Conservation (phyloP, 805 yeast genomes). For the Nakazawaea ambrosiae region DNA sequence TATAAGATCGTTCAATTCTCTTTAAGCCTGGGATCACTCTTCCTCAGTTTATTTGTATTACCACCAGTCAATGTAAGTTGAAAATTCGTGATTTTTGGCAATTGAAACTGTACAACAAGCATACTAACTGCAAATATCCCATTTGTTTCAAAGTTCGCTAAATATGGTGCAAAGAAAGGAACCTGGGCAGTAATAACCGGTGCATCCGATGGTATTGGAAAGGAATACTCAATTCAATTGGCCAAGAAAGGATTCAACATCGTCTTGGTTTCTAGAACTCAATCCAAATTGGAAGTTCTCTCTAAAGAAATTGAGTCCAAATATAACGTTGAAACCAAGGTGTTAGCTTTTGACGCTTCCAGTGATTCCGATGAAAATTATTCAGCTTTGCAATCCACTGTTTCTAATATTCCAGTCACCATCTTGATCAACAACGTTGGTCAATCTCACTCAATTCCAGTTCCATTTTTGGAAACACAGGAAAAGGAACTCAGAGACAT, state of each 20-base stretch:
- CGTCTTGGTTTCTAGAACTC: constrained; percentile 78
- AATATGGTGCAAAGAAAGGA: constrained; percentile 71
- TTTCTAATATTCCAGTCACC: constrained; percentile 53
- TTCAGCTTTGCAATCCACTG: constrained; percentile 36
- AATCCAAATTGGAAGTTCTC: constrained; percentile 61
- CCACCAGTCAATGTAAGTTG: constrained; percentile 41
- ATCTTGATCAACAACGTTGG: constrained; percentile 91
- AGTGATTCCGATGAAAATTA: constrained; percentile 55
- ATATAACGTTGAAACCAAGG: constrained; percentile 55
- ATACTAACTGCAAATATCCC: neutral
- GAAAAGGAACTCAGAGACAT: constrained; percentile 71
- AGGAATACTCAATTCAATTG: constrained; percentile 81
- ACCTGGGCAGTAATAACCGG: constrained; percentile 97
- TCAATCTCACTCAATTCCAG: constrained; percentile 90
- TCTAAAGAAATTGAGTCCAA: constrained; percentile 55
- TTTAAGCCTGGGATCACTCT: constrained; percentile 43
- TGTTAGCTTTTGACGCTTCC: constrained; percentile 75
- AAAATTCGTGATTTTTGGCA: neutral
- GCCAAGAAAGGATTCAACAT: constrained; percentile 82
- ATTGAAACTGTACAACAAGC: neutral
- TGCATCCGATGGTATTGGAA: constrained; percentile 96
- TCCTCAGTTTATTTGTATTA: constrained; percentile 57
- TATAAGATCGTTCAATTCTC: constrained; percentile 45
- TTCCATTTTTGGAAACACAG: constrained; percentile 78
- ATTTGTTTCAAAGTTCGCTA: constrained; percentile 30